Evolutionary conservation across 495 filamentous ascomycete species (phyloP).

Genomic region (Daldinia caldariorum): DNA sequence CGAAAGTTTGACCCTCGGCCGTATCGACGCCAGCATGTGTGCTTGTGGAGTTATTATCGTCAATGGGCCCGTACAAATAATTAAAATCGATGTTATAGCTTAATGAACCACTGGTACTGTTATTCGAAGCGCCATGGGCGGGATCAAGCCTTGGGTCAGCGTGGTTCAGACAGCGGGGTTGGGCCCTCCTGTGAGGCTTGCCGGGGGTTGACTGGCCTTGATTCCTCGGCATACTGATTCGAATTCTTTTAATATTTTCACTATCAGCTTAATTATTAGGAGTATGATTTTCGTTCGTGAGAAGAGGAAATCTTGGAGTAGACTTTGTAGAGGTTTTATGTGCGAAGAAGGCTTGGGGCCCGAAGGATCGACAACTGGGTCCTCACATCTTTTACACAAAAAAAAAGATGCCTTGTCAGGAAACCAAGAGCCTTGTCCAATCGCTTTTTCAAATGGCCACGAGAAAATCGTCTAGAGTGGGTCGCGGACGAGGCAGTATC

Average conservation of each 20-base stretch:
- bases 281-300: too few relatives aligned
- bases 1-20: background rate
- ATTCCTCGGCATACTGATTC: too few relatives aligned
- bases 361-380: constrained; percentile 8
- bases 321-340: constrained; percentile 2
- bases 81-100: background rate
- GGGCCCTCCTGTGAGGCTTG: background rate
- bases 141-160: background rate
- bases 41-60: background rate
- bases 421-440: background rate
- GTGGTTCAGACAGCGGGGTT: background rate
- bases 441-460: background rate
- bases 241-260: background rate
- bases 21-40: background rate
- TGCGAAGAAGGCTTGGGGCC: constrained; percentile 1
- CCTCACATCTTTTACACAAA: background rate
- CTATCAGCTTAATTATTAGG: too few relatives aligned
- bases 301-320: background rate
- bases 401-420: background rate
- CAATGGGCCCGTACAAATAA: too few relatives aligned
- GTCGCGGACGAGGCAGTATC: background rate
- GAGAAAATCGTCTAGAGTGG: background rate
- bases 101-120: background rate
- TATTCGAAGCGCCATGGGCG: background rate
- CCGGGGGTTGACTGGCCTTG: background rate